phyloP scores from a whole-genome alignment of 306 rosid species.

The Trifolium repens region DNA sequence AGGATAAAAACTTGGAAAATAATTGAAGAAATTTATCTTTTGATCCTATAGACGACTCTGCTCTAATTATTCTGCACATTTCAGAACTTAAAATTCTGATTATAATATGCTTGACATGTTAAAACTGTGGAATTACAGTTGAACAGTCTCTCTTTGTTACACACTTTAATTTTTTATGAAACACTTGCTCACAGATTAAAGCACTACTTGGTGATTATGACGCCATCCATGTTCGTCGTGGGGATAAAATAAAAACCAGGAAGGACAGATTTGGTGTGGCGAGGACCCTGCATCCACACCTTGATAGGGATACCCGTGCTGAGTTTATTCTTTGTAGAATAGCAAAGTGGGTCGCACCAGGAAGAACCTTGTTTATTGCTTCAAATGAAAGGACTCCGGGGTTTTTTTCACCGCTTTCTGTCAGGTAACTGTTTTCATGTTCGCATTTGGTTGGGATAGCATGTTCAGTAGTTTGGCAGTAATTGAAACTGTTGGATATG shows the following conservation, averaged over 20 bases:
- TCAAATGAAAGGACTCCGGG: conserved; percentile 94
- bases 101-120: conserved; percentile 28
- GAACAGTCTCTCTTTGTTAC: conserved; percentile 22
- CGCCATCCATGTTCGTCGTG: conserved; percentile 98
- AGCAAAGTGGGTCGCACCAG: conserved; percentile 83
- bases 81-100: conserved; percentile 13
- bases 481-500: no score
- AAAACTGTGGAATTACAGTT: conserved; percentile 5
- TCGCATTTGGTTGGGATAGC: neutral
- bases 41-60: conserved; percentile 3
- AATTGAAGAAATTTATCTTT: conserved; percentile 1
- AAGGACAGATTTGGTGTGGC: conserved; percentile 84
- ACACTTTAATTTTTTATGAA: conserved; percentile 16
- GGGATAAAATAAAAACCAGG: conserved; percentile 91
- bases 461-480: conserved; percentile 7
- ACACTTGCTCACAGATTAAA: conserved; percentile 39
- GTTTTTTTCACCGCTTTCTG: conserved; percentile 85
- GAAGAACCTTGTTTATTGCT: conserved; percentile 86
- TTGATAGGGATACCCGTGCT: conserved; percentile 89
- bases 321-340: conserved; percentile 81
- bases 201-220: conserved; percentile 51
- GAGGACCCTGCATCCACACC: conserved; percentile 85
- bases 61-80: conserved; percentile 23
- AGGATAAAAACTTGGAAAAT: conserved; percentile 1
- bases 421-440: conserved; percentile 57